phyloP scores from a whole-genome alignment of 2,329 filamentous ascomycete species.

The Fusarium protoensiforme region DNA sequence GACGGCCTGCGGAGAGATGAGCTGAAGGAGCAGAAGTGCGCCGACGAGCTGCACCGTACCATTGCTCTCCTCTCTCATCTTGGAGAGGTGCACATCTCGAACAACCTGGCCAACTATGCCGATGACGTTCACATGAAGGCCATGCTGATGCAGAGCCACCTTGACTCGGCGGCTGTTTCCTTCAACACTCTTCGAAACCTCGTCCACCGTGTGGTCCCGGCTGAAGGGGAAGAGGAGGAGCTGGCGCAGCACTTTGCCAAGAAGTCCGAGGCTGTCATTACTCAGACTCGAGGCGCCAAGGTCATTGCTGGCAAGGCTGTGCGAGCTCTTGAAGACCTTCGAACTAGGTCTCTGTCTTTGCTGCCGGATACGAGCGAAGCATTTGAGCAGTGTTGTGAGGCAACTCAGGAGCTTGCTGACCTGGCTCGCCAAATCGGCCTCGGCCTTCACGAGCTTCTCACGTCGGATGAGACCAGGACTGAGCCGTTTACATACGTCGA shows the following conservation, averaged over 20 bases:
- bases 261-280: conserved; percentile 77
- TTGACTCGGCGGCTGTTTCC: conserved; percentile 80
- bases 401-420: conserved; percentile 72
- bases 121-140: conserved; percentile 84
- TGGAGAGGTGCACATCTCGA: conserved; percentile 80
- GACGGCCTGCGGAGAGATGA: conserved; percentile 86
- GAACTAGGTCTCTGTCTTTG: conserved; percentile 78
- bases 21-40: conserved; percentile 84
- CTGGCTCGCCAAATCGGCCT: conserved; percentile 75
- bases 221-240: conserved; percentile 67
- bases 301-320: conserved; percentile 84
- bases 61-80: conserved; percentile 90
- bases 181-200: conserved; percentile 72
- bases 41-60: conserved; percentile 82
- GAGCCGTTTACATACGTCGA: conserved; percentile 76
- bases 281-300: conserved; percentile 83
- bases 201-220: conserved; percentile 72
- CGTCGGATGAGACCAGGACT: conserved; percentile 75
- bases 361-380: conserved; percentile 72
- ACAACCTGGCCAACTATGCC: conserved; percentile 77
- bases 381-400: conserved; percentile 76
- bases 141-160: conserved; percentile 79
- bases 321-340: conserved; percentile 81
- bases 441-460: conserved; percentile 72
- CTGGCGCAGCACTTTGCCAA: conserved; percentile 73